These are phyloP conservation scores for Clarireedia homoeocarpa DNA, from an alignment of 2,329 filamentous ascomycete genomes.

Conservation along the genomic window DNA sequence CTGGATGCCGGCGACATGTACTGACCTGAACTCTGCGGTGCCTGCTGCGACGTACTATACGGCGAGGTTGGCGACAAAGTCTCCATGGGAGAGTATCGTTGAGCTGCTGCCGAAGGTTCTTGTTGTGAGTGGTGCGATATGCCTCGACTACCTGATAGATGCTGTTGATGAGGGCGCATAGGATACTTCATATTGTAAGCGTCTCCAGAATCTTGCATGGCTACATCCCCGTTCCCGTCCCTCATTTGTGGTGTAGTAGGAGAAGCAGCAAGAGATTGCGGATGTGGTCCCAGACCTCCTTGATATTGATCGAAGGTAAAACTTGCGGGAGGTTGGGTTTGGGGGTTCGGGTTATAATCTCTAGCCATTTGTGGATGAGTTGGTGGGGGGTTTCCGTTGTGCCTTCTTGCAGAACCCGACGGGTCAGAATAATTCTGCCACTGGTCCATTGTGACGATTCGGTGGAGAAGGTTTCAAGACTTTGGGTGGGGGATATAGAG, in stretches of 20 bases:
- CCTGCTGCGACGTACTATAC: conserved; percentile 58
- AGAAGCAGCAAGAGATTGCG: conserved; percentile 49
- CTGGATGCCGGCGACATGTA: conserved; percentile 40
- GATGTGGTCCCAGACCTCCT: conserved; percentile 34
- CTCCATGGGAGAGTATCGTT: conserved; percentile 96
- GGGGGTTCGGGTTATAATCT: conserved; percentile 35
- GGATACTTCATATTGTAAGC: conserved; percentile 84
- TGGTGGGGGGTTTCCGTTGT: conserved; percentile 45
- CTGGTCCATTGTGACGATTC: conserved; percentile 44
- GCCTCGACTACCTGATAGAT: conserved; percentile 45
- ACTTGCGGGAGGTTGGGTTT: conserved; percentile 45
- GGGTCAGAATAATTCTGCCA: conserved; percentile 64
- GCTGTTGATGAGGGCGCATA: conserved; percentile 68
- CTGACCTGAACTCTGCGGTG: conserved; percentile 30
- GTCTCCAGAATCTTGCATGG: conserved; percentile 79
- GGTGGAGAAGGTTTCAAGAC: conserved; percentile 11
- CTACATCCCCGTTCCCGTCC: conserved; percentile 67
- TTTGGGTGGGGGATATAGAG: conserved; percentile 17
- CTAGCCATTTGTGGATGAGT: conserved; percentile 39
- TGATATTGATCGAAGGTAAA: conserved; percentile 66
- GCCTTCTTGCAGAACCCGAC: conserved; percentile 54
- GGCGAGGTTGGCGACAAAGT: conserved; percentile 72
- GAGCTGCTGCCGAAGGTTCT: conserved; percentile 74
- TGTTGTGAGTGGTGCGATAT: conserved; percentile 63
- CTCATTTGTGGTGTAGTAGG: conserved; percentile 52